Percentiles rank a stretch among this genome's conserved stretches.
phyloP scores from a whole-genome alignment of 2,329 filamentous ascomycete genomes.

The Ustilaginoidea virens region DNA sequence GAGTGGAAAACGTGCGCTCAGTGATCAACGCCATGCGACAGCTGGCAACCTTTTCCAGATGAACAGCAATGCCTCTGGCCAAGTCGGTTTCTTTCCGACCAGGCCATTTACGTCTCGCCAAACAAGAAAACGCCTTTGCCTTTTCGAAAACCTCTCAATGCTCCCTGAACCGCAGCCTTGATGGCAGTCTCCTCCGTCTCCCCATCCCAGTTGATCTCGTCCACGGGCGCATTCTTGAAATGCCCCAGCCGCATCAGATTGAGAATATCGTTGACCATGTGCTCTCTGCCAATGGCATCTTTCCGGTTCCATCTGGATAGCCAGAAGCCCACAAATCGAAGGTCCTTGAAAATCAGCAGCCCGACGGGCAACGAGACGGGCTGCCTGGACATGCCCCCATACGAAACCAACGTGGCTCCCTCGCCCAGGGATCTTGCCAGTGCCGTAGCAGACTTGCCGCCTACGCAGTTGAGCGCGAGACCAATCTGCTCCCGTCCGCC shows the following conservation, averaged over 20 bases:
- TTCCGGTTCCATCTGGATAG: slow-evolving; percentile 75
- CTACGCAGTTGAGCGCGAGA: slow-evolving; percentile 84
- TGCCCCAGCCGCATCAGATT: slow-evolving; percentile 56
- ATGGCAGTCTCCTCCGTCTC: slow-evolving; percentile 58
- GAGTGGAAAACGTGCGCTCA: too few relatives aligned
- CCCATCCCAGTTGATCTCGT: slow-evolving; percentile 71
- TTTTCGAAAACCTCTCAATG: slow-evolving; percentile 66
- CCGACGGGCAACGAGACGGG: slow-evolving; percentile 70
- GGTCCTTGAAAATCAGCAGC: slow-evolving; percentile 83
- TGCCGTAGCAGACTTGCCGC: slow-evolving; percentile 66
- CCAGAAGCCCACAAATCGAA: slow-evolving; percentile 89
- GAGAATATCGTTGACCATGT: slow-evolving; percentile 74
- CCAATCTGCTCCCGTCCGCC: slow-evolving; percentile 56
- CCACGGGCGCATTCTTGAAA: slow-evolving; percentile 73
- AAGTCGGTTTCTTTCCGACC: background rate
- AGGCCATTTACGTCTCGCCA: slow-evolving; percentile 31
- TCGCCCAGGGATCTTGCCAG: slow-evolving; percentile 60
- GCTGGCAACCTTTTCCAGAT: background rate
- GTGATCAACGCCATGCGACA: too few relatives aligned
- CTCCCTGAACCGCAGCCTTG: slow-evolving; percentile 62
- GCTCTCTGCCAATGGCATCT: slow-evolving; percentile 56
- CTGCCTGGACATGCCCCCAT: slow-evolving; percentile 88
- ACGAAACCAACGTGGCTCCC: slow-evolving; percentile 70
- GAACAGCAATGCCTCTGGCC: background rate
- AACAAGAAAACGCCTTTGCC: slow-evolving; percentile 90